Conservation (phyloP, 2,329 filamentous ascomycete species). For the Colletotrichum chlorophyti region DNA sequence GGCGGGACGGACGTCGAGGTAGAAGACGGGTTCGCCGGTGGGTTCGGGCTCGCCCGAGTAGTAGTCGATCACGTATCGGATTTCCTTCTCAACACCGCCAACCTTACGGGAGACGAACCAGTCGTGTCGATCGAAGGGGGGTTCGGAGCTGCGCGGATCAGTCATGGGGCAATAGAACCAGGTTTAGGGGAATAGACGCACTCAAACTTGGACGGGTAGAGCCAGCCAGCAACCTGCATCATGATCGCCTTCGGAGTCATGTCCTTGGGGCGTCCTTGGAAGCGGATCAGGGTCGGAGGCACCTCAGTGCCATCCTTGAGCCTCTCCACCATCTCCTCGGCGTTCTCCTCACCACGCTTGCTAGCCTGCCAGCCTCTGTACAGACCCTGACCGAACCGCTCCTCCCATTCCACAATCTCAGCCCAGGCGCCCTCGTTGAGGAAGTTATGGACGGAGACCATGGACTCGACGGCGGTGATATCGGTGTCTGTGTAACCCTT, state of each 20-base stretch:
- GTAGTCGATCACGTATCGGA: slow-evolving; percentile 97
- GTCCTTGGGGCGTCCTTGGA: slow-evolving; percentile 88
- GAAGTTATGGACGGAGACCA: slow-evolving; percentile 98
- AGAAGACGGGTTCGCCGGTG: slow-evolving; percentile 93
- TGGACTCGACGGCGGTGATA: slow-evolving; percentile 89
- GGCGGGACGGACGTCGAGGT: slow-evolving; percentile 90
- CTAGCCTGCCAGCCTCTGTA: slow-evolving; percentile 76
- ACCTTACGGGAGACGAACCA: slow-evolving; percentile 86
- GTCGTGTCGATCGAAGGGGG: slow-evolving; percentile 95
- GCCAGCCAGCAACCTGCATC: slow-evolving; percentile 77
- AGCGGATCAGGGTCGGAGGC: slow-evolving; percentile 79
- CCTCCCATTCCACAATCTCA: slow-evolving; percentile 94
- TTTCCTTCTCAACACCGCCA: slow-evolving; percentile 73
- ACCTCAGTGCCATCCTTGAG: slow-evolving; percentile 60
- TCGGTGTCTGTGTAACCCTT: slow-evolving; percentile 97
- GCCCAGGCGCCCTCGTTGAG: slow-evolving; percentile 97
- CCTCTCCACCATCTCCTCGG: slow-evolving; percentile 49
- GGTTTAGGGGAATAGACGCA: slow-evolving; percentile 49
- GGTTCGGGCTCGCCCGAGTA: slow-evolving; percentile 85
- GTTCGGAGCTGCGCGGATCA: slow-evolving; percentile 65
- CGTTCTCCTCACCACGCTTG: slow-evolving; percentile 74
- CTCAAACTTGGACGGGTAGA: slow-evolving; percentile 83
- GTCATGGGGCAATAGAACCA: neutral
- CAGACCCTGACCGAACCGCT: slow-evolving; percentile 79
- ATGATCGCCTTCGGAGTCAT: slow-evolving; percentile 91